Evolutionary conservation across 2,329 filamentous ascomycete genomes (phyloP).

Genomic region (Calonectria naviculata): DNA sequence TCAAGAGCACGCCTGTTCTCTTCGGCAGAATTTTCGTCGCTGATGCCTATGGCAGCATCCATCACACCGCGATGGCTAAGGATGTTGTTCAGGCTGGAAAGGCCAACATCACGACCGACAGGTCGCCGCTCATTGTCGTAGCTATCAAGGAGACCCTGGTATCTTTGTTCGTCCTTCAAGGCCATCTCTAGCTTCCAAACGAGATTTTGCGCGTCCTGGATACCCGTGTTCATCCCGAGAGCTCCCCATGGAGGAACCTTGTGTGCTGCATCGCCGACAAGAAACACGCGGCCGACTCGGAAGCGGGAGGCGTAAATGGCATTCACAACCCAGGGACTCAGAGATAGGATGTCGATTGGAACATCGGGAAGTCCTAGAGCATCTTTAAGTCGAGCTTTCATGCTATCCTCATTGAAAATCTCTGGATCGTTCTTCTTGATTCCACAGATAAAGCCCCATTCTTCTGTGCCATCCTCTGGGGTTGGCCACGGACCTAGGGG

Average conservation of each 20-base stretch:
- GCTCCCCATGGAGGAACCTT: constrained; percentile 7
- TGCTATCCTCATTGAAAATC: neutral
- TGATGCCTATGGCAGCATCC: constrained; percentile 3
- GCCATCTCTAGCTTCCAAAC: constrained; percentile 9
- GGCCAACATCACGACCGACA: neutral
- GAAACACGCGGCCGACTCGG: neutral
- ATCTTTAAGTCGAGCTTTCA: neutral
- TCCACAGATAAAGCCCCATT: constrained; percentile 5
- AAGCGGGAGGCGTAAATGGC: constrained; percentile 4
- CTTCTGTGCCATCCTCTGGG: neutral
- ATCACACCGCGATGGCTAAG: neutral
- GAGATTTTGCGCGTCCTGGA: constrained; percentile 9
- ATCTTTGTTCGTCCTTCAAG: neutral
- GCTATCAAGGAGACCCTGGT: constrained; percentile 1
- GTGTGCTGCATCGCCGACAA: constrained; percentile 8
- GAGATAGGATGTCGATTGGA: neutral
- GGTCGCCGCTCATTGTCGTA: constrained; percentile 9
- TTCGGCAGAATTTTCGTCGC: neutral
- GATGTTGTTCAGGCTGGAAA: constrained; percentile 10
- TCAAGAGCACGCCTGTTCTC: neutral
- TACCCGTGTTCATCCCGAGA: constrained; percentile 12
- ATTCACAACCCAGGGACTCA: constrained; percentile 10
- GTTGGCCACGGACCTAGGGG: constrained; percentile 8
- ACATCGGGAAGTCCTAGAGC: neutral
- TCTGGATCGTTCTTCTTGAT: neutral